Evolutionary conservation across 306 rosid species (phyloP), one percentile per base, ranked within the genome.

Genomic region (Rosa multiflora): DNA sequence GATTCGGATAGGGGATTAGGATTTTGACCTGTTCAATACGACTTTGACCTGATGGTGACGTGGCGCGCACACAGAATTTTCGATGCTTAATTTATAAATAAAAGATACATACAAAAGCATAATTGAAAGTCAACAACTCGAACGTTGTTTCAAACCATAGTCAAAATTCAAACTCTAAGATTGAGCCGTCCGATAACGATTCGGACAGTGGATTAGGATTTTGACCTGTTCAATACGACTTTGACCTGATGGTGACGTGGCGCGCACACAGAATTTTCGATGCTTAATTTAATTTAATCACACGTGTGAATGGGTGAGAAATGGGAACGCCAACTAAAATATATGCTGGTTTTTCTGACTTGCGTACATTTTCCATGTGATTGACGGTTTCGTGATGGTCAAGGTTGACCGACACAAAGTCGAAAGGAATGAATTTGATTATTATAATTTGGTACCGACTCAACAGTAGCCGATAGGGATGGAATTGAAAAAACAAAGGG

Each of bases 261-360:
- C 52, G 29, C 2, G 17, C 18, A 14, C 14, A 37, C 1, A 23
- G 44, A 49, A n/a, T 20, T 0, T 18, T 7, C 0, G 18, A 20
- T 7, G 29, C 6, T 17, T 59, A 3, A 51, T 8, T 18, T 8
- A 32, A 10, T 21, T 67, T 11, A 26, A 42, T 35, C 78, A 26
- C 29, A 70, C 48, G 78, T 67, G 48, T 8, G 66, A 72, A 20
- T 0, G 21, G 13, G 72, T 46, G 4, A 44, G 75, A 70, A 82
- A 73, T 82, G 79, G 39, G 85, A 82, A 73, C 85, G 71, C 81
- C 1, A 46, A 26, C 1, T 8, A 9, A 26, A 12, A 10, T 18
- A 3, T 26, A 2, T 4, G 4, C 7, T 1, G 17, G 40, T 29
- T 59, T 67, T 67, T 17, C 69, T 51, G 14, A 2, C 11, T 5